Base-by-base conservation (phyloP, 2,329 filamentous ascomycete genomes). In the Fusarium virguliforme region DNA sequence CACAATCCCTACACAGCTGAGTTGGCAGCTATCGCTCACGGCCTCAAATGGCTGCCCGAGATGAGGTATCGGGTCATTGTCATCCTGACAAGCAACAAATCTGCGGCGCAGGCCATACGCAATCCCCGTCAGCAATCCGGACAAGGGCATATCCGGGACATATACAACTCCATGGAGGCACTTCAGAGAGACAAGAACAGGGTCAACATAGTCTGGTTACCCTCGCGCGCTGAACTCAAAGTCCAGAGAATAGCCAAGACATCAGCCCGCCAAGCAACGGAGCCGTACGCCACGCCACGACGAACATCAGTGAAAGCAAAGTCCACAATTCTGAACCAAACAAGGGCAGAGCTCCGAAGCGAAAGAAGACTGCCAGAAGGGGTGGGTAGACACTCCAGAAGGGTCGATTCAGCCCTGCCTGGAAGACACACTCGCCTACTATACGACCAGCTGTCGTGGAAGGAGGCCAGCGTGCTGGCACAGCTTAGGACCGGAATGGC, bases 401-500 rank as follows among this genome's bases (percentile, higher is more conserved):
- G 35, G 53, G 61, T 74, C n/a, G 62, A 73, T 38, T 60, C 28
- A n/a, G n/a, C n/a, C n/a, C n/a, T n/a, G n/a, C n/a, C n/a, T n/a
- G n/a, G n/a, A n/a, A n/a, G n/a, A n/a, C 61, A 72, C 50, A 73
- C 65, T 13, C 38, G 58, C 28, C 41, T 64, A 32, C 50, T 75
- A 18, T 76, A 76, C 48, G 58, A 76, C 10, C 6, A 26, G 8
- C 40, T 73, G 43, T 62, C 62, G 26, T 67, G 50, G 61, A 72
- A 62, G 32, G 70, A 75, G 38, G 66, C 69, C 12, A 72, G 61
- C 18, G 63, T 73, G 43, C 51, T 67, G 15, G 65, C 63, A 9
- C 46, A 74, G 59, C 69, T 75, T 2, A 60, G 71, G 41, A 75
- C n/a, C n/a, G n/a, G n/a, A n/a, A n/a, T n/a, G n/a, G n/a, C n/a